Evolutionary conservation across 2,329 filamentous ascomycete genomes (phyloP).

Genomic region (Lachnellula hyalina): DNA sequence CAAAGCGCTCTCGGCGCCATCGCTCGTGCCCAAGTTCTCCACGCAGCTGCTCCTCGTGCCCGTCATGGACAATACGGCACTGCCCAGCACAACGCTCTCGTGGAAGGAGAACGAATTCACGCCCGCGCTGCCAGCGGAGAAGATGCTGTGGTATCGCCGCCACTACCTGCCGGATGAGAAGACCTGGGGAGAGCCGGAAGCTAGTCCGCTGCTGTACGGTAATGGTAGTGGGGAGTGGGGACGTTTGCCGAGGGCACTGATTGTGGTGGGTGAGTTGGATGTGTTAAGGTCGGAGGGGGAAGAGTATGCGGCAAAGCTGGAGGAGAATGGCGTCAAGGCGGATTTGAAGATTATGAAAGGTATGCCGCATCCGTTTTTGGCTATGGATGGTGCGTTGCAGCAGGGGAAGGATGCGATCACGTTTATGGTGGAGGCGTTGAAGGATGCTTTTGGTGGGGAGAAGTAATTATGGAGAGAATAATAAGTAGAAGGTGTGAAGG

Average conservation of each 20-base stretch:
- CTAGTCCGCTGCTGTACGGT: slow-evolving; percentile 47
- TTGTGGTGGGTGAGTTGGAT: slow-evolving; percentile 52
- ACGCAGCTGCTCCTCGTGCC: slow-evolving; percentile 52
- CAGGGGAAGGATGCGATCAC: slow-evolving; percentile 48
- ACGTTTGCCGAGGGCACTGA: slow-evolving; percentile 43
- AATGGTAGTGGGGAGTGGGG: slow-evolving; percentile 39
- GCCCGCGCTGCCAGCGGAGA: slow-evolving; percentile 47
- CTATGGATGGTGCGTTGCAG: slow-evolving; percentile 50
- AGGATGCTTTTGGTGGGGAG: slow-evolving; percentile 14
- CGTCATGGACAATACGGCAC: slow-evolving; percentile 53
- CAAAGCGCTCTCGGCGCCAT: slow-evolving; percentile 31
- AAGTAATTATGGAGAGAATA: background rate
- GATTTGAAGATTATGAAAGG: slow-evolving; percentile 47
- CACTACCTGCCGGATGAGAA: slow-evolving; percentile 48
- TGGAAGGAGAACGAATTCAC: slow-evolving; percentile 47
- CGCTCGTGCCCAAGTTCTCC: slow-evolving; percentile 34
- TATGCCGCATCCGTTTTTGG: slow-evolving; percentile 54
- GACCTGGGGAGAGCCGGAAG: slow-evolving; percentile 45
- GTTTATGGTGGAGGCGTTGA: slow-evolving; percentile 23
- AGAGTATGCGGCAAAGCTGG: slow-evolving; percentile 44
- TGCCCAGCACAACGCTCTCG: slow-evolving; percentile 37
- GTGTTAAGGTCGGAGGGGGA: slow-evolving; percentile 51
- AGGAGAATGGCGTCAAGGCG: slow-evolving; percentile 40
- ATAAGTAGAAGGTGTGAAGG: too few species aligned
- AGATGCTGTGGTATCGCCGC: slow-evolving; percentile 57